Evolutionary conservation across 352 stramenopile genomes (phyloP).

Genomic region (Globisporangium alternatum): DNA sequence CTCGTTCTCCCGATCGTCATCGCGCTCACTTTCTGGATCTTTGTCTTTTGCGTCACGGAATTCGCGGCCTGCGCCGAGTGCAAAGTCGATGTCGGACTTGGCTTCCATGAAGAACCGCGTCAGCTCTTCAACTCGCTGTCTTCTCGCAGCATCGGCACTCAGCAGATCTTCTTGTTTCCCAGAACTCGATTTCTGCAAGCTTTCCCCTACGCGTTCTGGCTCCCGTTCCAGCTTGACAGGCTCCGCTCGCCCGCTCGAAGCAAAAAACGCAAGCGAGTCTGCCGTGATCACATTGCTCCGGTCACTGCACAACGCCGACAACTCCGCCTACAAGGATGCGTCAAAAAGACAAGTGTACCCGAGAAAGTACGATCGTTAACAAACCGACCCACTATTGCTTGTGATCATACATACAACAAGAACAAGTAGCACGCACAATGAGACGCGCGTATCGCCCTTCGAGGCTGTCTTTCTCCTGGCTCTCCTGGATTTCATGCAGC

Average conservation of each 20-base stretch:
- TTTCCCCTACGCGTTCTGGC: constrained; percentile 31
- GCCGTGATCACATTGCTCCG: constrained; percentile 68
- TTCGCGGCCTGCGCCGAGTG: constrained; percentile 61
- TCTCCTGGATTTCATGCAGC: constrained; percentile 77
- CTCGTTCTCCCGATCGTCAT: constrained; percentile 59
- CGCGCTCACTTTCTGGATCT: constrained; percentile 57
- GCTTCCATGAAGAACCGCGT: constrained; percentile 89
- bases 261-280: constrained; percentile 76
- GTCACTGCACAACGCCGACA: constrained; percentile 70
- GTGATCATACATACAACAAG: neutral
- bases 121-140: constrained; percentile 83
- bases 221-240: constrained; percentile 73
- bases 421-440: constrained; percentile 40
- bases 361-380: neutral
- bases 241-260: constrained; percentile 50
- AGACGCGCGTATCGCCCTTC: constrained; percentile 70
- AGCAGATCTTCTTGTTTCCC: constrained; percentile 55
- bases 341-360: neutral
- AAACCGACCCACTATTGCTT: neutral
- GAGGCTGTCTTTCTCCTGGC: constrained; percentile 67
- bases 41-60: constrained; percentile 70
- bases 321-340: constrained; percentile 38
- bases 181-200: constrained; percentile 24
- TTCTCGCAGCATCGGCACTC: constrained; percentile 67
- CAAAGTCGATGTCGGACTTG: constrained; percentile 89